These are phyloP conservation scores for Fusarium sp. DNA, from an alignment of 2,329 filamentous ascomycete species.

Conservation along the genomic window DNA sequence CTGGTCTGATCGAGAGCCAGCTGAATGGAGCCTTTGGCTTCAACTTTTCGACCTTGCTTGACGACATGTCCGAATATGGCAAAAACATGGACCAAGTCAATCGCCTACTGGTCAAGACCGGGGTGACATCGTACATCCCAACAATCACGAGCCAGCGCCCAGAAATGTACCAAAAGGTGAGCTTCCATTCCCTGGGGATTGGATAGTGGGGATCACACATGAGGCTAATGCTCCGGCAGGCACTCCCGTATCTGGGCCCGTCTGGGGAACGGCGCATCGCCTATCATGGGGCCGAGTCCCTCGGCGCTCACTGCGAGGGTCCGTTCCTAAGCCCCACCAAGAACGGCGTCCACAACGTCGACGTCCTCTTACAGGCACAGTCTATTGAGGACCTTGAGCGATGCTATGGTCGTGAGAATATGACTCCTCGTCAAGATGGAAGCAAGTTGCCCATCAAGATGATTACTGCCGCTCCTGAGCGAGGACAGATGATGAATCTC, in stretches of 20 bases:
- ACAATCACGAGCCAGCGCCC: constrained; percentile 84
- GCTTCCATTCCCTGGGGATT: constrained; percentile 11
- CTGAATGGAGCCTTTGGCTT: constrained; percentile 94
- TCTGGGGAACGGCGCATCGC: constrained; percentile 71
- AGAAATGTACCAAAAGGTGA: constrained; percentile 83
- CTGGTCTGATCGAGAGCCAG: constrained; percentile 91
- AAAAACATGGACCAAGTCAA: constrained; percentile 80
- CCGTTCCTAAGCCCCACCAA: constrained; percentile 87
- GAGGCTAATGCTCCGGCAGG: constrained; percentile 52
- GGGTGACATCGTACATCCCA: constrained; percentile 89
- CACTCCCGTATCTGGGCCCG: constrained; percentile 81
- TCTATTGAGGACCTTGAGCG: constrained; percentile 73
- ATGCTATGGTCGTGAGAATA: constrained; percentile 80
- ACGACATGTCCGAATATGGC: constrained; percentile 75
- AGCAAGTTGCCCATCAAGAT: constrained; percentile 71
- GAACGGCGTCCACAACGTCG: constrained; percentile 85
- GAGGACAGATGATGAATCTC: constrained; percentile 74
- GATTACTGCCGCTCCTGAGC: constrained; percentile 89
- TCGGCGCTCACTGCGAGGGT: constrained; percentile 92
- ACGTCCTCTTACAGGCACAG: constrained; percentile 74
- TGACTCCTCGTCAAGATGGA: constrained; percentile 56
- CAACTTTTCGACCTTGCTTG: constrained; percentile 86
- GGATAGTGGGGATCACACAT: constrained; percentile 33
- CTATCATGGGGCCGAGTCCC: constrained; percentile 81
- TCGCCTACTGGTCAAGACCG: constrained; percentile 77